Evolutionary conservation across 202 grass and related monocot genomes (phyloP), one percentile per base, ranked within the genome.

Genomic region (Eragrostis tef): DNA sequence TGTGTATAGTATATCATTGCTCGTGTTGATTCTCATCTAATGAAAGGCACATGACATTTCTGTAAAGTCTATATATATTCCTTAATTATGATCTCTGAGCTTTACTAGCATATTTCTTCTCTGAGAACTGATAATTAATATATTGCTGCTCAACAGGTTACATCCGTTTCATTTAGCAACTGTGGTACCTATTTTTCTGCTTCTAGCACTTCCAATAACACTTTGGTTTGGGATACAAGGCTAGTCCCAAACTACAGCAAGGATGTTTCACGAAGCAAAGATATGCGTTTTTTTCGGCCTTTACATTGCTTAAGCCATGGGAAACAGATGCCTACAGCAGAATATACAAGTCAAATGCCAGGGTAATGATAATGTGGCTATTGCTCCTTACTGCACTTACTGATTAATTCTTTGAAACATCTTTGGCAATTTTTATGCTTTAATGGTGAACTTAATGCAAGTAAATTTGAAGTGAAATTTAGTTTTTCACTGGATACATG

Each of bases 251-350:
- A 80, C 84, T 73, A 70, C 22, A 79, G 31, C 65, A 84, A 84
- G 80, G 87, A 82, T 65, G 10, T 70, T 85, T 89, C 77, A 9
- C 84, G 27, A 77, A 85, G 73, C 79, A 91, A 89, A 83, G 95
- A 94, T 81, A 91, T 91, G 87, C 90, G 92, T 7, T 94, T 98
- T 81, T 94, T 93, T 71, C 89, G 90, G 27, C 95, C 92, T 87
- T 90, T 98, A 47, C 92, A 98, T 87, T 98, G 92, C 73, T 79
- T 98, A 74, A 93, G 88, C 86, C 95, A 98, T 87, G 88, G 92
- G 13, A 89, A 73, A 62, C 89, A 89, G 73, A 94, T 91, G 92
- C 92, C 92, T 41, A 94, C 92, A 61, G 89, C 92, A 71, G 89
- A 94, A 87, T 88, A 85, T 83, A 75, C 92, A 64, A 88, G 89